phyloP scores from a whole-genome alignment of 352 stramenopile species.

The Globisporangium camurandrum region DNA sequence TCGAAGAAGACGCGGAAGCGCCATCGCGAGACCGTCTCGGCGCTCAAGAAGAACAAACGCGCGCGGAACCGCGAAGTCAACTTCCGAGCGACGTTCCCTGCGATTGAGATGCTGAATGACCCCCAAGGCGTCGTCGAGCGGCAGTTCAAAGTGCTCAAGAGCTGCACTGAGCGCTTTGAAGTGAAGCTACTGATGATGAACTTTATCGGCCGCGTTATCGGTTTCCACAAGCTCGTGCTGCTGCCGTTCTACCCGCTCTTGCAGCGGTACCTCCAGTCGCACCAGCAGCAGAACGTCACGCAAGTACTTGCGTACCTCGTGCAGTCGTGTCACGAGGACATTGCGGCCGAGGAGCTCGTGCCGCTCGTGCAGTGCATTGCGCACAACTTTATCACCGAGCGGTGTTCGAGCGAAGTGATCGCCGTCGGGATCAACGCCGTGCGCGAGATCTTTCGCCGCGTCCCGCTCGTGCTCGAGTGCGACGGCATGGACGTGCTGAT shows the following conservation, averaged over 20 bases:
- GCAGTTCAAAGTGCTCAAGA: slow-evolving; percentile 89
- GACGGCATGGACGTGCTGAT: slow-evolving; percentile 88
- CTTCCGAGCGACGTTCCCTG: slow-evolving; percentile 88
- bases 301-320: slow-evolving; percentile 96
- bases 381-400: slow-evolving; percentile 98
- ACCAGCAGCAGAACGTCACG: slow-evolving; percentile 89
- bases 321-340: slow-evolving; percentile 95
- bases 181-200: slow-evolving; percentile 98
- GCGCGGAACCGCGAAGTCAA: slow-evolving; percentile 69
- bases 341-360: slow-evolving; percentile 95
- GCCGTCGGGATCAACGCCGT: slow-evolving; percentile 97
- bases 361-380: slow-evolving; percentile 96
- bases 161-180: slow-evolving; percentile 88
- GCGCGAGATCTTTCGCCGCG: slow-evolving; percentile 91
- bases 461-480: slow-evolving; percentile 92
- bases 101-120: slow-evolving; percentile 97
- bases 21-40: slow-evolving; percentile 73
- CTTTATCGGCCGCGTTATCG: slow-evolving; percentile 94
- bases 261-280: slow-evolving; percentile 88
- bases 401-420: slow-evolving; percentile 94
- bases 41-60: slow-evolving; percentile 89
- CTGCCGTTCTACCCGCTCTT: slow-evolving; percentile 95
- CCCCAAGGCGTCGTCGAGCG: slow-evolving; percentile 92
- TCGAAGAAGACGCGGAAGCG: slow-evolving; percentile 96
- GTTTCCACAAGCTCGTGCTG: slow-evolving; percentile 97